Conservation (phyloP, 768 basidiomycete genomes). For the Leccinum rimulosum region DNA sequence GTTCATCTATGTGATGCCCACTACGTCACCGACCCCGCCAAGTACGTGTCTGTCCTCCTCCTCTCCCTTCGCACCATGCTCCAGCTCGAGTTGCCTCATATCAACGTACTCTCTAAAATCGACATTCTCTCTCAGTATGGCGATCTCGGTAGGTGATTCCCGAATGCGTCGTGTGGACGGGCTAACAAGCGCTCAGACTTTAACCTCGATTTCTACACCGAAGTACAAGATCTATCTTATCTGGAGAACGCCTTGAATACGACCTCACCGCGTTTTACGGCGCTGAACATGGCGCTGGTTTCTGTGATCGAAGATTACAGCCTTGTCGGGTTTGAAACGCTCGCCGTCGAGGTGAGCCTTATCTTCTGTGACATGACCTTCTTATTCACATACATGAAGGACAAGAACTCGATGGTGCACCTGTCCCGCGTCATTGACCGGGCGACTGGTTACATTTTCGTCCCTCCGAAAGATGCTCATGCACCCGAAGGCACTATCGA, state of each 20-base stretch:
- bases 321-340: slow-evolving; percentile 93
- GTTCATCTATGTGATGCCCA: slow-evolving; percentile 97
- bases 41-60: slow-evolving; percentile 90
- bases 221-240: slow-evolving; percentile 93
- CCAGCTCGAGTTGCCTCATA: slow-evolving; percentile 96
- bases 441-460: slow-evolving; percentile 88
- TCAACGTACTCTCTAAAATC: slow-evolving; percentile 96
- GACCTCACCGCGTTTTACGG: slow-evolving; percentile 64
- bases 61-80: slow-evolving; percentile 95
- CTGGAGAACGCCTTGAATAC: slow-evolving; percentile 72
- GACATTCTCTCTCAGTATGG: slow-evolving; percentile 91
- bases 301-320: slow-evolving; percentile 92
- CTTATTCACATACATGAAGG: slow-evolving; percentile 43
- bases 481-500: slow-evolving; percentile 33
- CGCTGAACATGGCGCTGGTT: slow-evolving; percentile 86
- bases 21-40: slow-evolving; percentile 93
- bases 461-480: slow-evolving; percentile 48
- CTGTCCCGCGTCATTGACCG: slow-evolving; percentile 83
- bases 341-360: slow-evolving; percentile 82
- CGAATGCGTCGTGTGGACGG: not conserved
- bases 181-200: slow-evolving; percentile 59
- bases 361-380: not conserved
- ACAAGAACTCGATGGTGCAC: slow-evolving; percentile 93
- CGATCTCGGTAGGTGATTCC: slow-evolving; percentile 68
- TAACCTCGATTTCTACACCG: slow-evolving; percentile 96